Percentiles rank a stretch among this genome's conserved stretches.
phyloP scores from a whole-genome alignment of 345 rosid species.

The Syzygium grande region DNA sequence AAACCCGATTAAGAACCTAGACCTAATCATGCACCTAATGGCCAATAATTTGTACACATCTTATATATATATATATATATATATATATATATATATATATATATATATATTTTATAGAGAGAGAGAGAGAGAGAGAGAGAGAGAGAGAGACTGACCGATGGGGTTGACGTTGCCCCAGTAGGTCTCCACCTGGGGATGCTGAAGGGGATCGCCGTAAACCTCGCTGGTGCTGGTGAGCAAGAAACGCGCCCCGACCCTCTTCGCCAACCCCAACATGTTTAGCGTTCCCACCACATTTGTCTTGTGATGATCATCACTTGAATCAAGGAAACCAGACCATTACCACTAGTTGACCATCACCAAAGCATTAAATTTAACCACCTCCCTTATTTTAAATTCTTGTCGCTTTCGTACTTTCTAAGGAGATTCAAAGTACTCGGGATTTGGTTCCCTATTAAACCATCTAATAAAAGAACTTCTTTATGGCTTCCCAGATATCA shows the following conservation, averaged over 20 bases:
- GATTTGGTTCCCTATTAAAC: too few relatives aligned
- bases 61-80: too few relatives aligned
- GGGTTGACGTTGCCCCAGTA: constrained; percentile 94
- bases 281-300: constrained; percentile 81
- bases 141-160: constrained; percentile 30
- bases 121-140: not conserved
- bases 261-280: constrained; percentile 80
- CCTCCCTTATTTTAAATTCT: not conserved
- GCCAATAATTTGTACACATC: not conserved
- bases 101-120: too few relatives aligned
- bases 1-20: not conserved
- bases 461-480: not conserved
- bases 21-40: not conserved
- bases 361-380: too few relatives aligned
- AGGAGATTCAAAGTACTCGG: not conserved
- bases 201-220: constrained; percentile 85
- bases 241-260: constrained; percentile 76
- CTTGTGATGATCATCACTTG: constrained; percentile 29
- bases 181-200: constrained; percentile 82
- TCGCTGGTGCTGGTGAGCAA: constrained; percentile 89
- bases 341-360: too few relatives aligned
- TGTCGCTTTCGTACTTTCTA: not conserved
- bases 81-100: too few relatives aligned
- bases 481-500: not conserved
- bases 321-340: not conserved